These are phyloP conservation scores for Yarrowia alimentaria DNA, from an alignment of 805 yeast genomes.

Conservation along the genomic window DNA sequence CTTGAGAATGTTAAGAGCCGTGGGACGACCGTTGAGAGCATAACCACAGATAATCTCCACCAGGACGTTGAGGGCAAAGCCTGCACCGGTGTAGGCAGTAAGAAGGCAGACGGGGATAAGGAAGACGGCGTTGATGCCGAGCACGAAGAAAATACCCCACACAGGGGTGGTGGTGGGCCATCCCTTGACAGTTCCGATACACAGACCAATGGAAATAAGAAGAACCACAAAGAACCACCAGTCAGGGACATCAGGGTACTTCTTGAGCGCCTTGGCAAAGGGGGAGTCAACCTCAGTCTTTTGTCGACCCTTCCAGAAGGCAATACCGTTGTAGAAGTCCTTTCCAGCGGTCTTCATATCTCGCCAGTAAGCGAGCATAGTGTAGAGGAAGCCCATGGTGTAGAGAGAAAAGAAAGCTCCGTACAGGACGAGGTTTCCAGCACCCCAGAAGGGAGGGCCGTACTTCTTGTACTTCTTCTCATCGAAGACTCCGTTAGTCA, in stretches of 20 bases:
- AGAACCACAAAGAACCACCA: constrained; percentile 62
- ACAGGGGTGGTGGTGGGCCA: constrained; percentile 54
- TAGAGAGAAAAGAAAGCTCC: constrained; percentile 58
- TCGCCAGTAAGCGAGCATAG: constrained; percentile 30
- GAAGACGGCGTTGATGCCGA: constrained; percentile 53
- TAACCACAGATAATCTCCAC: constrained; percentile 66
- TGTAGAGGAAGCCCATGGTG: constrained; percentile 53
- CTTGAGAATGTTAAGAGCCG: constrained; percentile 61
- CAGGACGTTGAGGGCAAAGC: constrained; percentile 57
- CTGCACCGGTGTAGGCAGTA: constrained; percentile 56
- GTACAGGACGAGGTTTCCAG: constrained; percentile 46
- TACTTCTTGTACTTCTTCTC: constrained; percentile 50
- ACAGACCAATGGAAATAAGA: constrained; percentile 45
- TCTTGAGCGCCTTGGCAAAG: constrained; percentile 44
- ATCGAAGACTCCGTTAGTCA: constrained; percentile 43
- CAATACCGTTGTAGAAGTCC: constrained; percentile 14
- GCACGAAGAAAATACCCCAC: constrained; percentile 59
- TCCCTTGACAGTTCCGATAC: constrained; percentile 36
- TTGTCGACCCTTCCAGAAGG: constrained; percentile 1
- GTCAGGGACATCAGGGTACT: constrained; percentile 68
- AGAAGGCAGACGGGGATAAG: constrained; percentile 58
- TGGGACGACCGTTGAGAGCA: constrained; percentile 61
- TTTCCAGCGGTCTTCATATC: constrained; percentile 31
- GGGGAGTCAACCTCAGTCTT: constrained; percentile 28
- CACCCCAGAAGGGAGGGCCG: constrained; percentile 65